These are phyloP conservation scores for Vigna trinervia DNA, from an alignment of 306 rosid species.

Conservation along the genomic window DNA sequence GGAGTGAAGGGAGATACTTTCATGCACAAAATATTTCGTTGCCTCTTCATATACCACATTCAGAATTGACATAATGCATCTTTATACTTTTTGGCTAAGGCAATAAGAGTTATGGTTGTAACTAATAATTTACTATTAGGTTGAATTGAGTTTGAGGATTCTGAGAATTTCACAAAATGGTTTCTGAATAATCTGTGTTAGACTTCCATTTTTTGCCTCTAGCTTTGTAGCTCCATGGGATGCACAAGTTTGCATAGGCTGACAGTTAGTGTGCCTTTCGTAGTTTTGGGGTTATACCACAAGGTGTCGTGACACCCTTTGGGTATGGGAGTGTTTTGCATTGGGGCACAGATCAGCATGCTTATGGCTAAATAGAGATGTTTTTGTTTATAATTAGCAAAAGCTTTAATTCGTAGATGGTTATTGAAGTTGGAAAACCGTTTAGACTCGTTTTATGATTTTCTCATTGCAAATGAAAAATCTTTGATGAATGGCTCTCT, in stretches of 20 bases:
- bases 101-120: constrained; percentile 1
- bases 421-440: constrained; percentile 16
- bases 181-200: constrained; percentile 5
- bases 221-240: constrained; percentile 2
- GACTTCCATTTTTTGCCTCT: not conserved
- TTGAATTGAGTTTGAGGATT: not conserved
- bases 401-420: not conserved
- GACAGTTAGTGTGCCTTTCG: not conserved
- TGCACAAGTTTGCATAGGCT: not conserved
- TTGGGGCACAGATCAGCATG: not conserved
- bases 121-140: constrained; percentile 12
- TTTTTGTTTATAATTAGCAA: not conserved
- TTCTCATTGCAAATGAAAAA: constrained; percentile 18
- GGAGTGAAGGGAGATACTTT: not conserved
- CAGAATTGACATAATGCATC: too few relatives aligned
- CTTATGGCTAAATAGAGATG: not conserved
- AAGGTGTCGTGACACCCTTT: not conserved
- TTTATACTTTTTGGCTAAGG: not conserved
- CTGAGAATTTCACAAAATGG: not conserved
- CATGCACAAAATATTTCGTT: not conserved
- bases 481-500: constrained; percentile 9
- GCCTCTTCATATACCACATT: not conserved
- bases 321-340: not conserved
- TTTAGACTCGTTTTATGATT: constrained; percentile 1
- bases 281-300: not conserved